Base-by-base conservation (phyloP, 257 asterid species). In the Ophiorrhiza pumila region DNA sequence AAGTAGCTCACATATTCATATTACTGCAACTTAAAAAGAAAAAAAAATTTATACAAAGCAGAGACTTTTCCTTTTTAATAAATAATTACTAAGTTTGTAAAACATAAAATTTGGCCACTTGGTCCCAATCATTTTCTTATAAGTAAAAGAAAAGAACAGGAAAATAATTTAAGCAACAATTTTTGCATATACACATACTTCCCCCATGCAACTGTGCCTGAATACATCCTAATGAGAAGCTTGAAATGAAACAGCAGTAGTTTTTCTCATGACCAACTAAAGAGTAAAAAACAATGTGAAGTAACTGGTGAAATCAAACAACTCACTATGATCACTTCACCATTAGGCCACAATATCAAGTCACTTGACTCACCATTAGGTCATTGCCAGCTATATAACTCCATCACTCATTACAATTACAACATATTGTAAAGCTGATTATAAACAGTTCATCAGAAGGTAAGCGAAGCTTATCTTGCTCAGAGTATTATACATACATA, bases 251-350 rank as follows among this genome's bases (percentile, higher is more conserved):
- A n/a, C n/a, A n/a, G n/a, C n/a, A n/a, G n/a, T n/a, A n/a, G n/a
- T n/a, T n/a, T n/a, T n/a, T n/a, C n/a, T n/a, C n/a, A n/a, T n/a
- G n/a, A n/a, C n/a, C n/a, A n/a, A n/a, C n/a, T n/a, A n/a, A n/a
- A n/a, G n/a, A n/a, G 93, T 82, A 83, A 80, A 61, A 71, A 52
- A 58, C 35, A 32, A 78, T 47, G 69, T 18, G 72, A 62, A 68
- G 70, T 65, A 80, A 78, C 49, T 56, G n/a, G 78, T 71, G 60
- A 53, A 37, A 61, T 56, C n/a, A 47, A 35, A 74, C 14, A 39
- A 62, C 25, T 58, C 63, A 53, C 68, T 55, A 42, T 22, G 14
- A 18, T 50, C 15, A 9, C 71, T 25, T 52, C 49, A 27, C 25
- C 47, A 68, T 12, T 50, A 32, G n/a, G 53, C 15, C 71, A 50